Evolutionary conservation across 352 stramenopile genomes (phyloP).

Genomic region (Globisporangium heterothallicum): DNA sequence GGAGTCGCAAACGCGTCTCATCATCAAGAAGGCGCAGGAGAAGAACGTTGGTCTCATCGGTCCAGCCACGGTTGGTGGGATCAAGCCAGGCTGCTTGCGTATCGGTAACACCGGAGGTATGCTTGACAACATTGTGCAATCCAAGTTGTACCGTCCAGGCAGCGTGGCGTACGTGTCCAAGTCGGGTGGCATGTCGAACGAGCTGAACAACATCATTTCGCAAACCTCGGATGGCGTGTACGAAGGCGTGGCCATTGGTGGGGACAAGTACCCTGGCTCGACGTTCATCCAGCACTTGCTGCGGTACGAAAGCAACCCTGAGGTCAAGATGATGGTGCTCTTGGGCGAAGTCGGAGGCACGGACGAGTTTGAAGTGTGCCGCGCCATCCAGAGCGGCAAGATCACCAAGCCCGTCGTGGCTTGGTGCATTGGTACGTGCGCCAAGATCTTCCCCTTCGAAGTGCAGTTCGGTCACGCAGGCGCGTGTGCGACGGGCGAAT

Average conservation of each 20-base stretch:
- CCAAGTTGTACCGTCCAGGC: conserved; percentile 94
- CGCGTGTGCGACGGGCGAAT: conserved; percentile 89
- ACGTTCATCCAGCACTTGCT: conserved; percentile 96
- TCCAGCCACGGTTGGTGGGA: conserved; percentile 94
- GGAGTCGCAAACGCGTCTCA: conserved; percentile 91
- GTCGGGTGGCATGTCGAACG: conserved; percentile 96
- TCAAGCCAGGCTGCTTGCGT: conserved; percentile 95
- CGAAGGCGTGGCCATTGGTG: conserved; percentile 92
- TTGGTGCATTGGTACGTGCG: conserved; percentile 98
- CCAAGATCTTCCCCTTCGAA: conserved; percentile 96
- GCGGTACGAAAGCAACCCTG: conserved; percentile 93
- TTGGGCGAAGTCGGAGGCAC: conserved; percentile 94
- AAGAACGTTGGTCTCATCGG: conserved; percentile 94
- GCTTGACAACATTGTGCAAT: conserved; percentile 98
- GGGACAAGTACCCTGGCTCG: conserved; percentile 95
- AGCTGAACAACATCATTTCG: conserved; percentile 97
- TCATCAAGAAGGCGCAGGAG: conserved; percentile 90
- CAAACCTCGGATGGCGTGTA: conserved; percentile 95
- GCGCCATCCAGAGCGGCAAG: conserved; percentile 89
- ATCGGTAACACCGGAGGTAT: conserved; percentile 98
- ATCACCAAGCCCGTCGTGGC: conserved; percentile 96
- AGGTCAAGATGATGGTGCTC: conserved; percentile 96
- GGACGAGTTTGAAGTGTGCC: conserved; percentile 95
- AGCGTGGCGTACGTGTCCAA: conserved; percentile 96
- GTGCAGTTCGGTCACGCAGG: conserved; percentile 97